A percentile compares a stretch with the other conserved stretches of the same genome.
phyloP scores from a whole-genome alignment of 306 rosid genomes.

The Acacia acuminata region DNA sequence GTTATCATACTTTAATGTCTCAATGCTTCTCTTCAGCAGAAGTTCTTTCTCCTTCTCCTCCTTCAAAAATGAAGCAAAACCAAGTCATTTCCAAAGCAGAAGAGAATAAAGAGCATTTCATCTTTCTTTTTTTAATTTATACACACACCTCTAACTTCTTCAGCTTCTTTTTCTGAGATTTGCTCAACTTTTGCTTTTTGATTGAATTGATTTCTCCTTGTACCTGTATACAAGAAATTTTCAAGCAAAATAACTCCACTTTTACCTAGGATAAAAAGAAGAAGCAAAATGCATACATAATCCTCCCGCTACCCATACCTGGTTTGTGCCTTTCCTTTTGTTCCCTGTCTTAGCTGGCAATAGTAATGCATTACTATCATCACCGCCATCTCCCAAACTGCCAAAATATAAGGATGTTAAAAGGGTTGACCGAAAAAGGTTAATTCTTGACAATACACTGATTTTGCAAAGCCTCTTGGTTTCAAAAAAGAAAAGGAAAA shows the following conservation, averaged over 20 bases:
- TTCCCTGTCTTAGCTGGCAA: conserved; percentile 45
- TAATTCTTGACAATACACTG: neutral
- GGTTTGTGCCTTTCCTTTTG: conserved; percentile 51
- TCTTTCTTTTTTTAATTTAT: neutral
- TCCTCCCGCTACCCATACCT: conserved; percentile 36
- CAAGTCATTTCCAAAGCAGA: conserved; percentile 24
- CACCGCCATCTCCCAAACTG: conserved; percentile 50
- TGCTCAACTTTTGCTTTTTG: conserved; percentile 60
- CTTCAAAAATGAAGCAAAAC: conserved; percentile 42
- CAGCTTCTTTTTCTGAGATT: conserved; percentile 70
- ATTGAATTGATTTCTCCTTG: conserved; percentile 33
- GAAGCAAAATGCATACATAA: neutral
- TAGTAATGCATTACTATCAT: conserved; percentile 49
- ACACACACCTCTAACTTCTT: conserved; percentile 73
- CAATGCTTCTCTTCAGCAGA: conserved; percentile 57
- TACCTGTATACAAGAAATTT: conserved; percentile 43
- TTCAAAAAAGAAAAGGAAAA: neutral
- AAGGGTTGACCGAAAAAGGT: neutral
- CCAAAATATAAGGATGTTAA: neutral
- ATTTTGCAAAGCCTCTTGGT: neutral
- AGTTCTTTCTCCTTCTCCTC: conserved; percentile 66
- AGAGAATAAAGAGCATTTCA: conserved; percentile 21
- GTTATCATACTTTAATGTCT: conserved; percentile 62
- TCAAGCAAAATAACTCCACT: neutral
- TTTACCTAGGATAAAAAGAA: neutral